Evolutionary conservation across 148 eudicot genomes (phyloP).

Genomic region (Vaccinium darrowii): DNA sequence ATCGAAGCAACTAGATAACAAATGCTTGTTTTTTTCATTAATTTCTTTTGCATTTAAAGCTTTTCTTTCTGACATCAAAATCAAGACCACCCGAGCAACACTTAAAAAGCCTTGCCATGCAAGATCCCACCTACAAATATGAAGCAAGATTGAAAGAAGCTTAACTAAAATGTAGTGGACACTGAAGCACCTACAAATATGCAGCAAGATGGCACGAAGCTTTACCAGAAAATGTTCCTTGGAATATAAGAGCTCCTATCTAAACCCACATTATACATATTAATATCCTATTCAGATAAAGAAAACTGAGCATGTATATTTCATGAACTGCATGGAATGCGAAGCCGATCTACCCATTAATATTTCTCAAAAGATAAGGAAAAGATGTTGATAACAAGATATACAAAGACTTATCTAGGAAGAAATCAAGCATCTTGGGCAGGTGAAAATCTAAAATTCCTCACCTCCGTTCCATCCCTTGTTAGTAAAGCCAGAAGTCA

Average conservation of each 20-base stretch:
- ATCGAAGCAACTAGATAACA: background rate
- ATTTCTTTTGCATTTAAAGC: background rate
- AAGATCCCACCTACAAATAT: background rate
- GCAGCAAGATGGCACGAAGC: background rate
- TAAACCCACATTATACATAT: background rate
- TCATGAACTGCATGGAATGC: background rate
- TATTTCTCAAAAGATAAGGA: background rate
- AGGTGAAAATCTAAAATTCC: slow-evolving; percentile 4
- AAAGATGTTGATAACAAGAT: slow-evolving; percentile 7
- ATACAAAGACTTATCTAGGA: background rate
- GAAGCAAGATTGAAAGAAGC: slow-evolving; percentile 1
- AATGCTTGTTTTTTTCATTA: background rate
- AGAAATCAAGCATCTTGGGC: slow-evolving; percentile 5
- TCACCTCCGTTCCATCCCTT: slow-evolving; percentile 15
- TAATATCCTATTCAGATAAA: background rate
- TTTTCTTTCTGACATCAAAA: background rate
- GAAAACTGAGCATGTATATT: background rate
- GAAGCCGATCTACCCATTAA: slow-evolving; percentile 6
- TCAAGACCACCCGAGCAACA: background rate
- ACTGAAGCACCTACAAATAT: background rate
- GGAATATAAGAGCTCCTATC: background rate
- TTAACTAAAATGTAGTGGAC: background rate
- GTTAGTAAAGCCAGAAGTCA: slow-evolving; percentile 26
- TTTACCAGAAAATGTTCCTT: background rate
- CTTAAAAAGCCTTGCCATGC: background rate